Conservation (phyloP, 352 stramenopile species). For the Phytophthora tentaculata region DNA sequence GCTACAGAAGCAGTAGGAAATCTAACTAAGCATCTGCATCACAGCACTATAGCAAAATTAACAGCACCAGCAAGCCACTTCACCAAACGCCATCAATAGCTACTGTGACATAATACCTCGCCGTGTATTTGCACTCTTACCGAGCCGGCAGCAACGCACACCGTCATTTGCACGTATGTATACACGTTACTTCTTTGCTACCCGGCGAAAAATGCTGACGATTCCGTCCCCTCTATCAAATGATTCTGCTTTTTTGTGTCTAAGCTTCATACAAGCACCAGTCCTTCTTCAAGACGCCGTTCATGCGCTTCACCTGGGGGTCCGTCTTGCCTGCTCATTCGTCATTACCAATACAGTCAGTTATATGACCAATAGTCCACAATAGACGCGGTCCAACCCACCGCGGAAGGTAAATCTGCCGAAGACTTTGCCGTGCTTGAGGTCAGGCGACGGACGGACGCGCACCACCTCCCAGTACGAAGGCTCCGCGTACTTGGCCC, state of each 20-base stretch:
- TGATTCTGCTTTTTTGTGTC: constrained; percentile 7
- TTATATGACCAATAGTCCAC: not conserved
- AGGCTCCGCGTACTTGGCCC: constrained; percentile 72
- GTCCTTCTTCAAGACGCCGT: constrained; percentile 79
- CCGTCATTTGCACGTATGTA: constrained; percentile 5
- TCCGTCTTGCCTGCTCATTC: constrained; percentile 66
- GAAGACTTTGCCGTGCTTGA: constrained; percentile 89
- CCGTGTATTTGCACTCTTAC: constrained; percentile 41
- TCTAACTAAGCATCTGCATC: no score
- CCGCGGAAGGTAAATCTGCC: constrained; percentile 83
- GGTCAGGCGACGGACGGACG: constrained; percentile 70
- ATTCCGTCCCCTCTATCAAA: constrained; percentile 23
- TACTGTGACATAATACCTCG: constrained; percentile 37
- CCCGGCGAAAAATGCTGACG: constrained; percentile 5
- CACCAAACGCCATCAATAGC: not conserved
- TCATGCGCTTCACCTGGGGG: constrained; percentile 75
- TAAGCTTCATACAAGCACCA: constrained; percentile 46
- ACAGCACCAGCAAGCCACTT: not conserved
- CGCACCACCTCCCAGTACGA: constrained; percentile 87
- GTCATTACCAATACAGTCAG: constrained; percentile 14
- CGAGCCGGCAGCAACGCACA: constrained; percentile 4
- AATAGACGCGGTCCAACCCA: constrained; percentile 35
- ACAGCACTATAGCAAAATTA: not conserved
- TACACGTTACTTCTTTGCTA: constrained; percentile 1
- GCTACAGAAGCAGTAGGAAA: no score